Base-by-base conservation (phyloP, 441 rosid genomes). In the Sinapis alba region DNA sequence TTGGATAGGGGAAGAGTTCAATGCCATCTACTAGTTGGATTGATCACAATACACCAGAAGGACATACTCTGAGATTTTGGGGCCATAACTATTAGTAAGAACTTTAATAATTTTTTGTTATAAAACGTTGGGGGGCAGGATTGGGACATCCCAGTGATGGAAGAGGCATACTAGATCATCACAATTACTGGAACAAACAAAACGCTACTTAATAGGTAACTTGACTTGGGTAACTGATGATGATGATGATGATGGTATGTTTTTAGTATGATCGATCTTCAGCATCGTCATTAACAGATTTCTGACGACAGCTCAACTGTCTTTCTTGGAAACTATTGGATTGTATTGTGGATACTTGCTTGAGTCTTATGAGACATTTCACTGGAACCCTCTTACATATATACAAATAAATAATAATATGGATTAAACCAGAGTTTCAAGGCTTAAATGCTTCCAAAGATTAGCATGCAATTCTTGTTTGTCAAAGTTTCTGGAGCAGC, bases 221-320 rank as follows among this genome's bases (percentile, higher is more conserved):
- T 47, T 47, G 19, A 47, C 54, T 47, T 47, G 54, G 54, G 54
- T 47, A 47, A 47, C 54, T 47, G 54, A 47, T 47, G 54, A 47
- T 47, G 50, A 43, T 43, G 7, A n/a, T 43, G 8, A 30, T 30
- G 34, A 5, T 30, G 16, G 43, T 45, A 45, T 45, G 51, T 45
- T 45, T 45, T 45, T n/a, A 45, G 51, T 15, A 16, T 47, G 54
- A 50, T 50, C 56, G 18, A 50, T 50, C 56, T 50, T 18, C 56
- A 50, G 56, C 56, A 18, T 50, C 56, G 23, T 18, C 56, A 50
- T 47, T 50, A 50, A 18, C 56, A 50, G 56, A 50, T 7, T 50
- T 18, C 56, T 50, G 10, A 50, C 56, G 23, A 50, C 56, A 50
- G 56, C 11, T 18, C 56, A 50, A 50, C 23, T 50, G 56, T 50